Percentiles rank a stretch among this genome's conserved stretches.
phyloP scores from a whole-genome alignment of 2,329 filamentous ascomycete species.

The Parafenestella ontariensis region DNA sequence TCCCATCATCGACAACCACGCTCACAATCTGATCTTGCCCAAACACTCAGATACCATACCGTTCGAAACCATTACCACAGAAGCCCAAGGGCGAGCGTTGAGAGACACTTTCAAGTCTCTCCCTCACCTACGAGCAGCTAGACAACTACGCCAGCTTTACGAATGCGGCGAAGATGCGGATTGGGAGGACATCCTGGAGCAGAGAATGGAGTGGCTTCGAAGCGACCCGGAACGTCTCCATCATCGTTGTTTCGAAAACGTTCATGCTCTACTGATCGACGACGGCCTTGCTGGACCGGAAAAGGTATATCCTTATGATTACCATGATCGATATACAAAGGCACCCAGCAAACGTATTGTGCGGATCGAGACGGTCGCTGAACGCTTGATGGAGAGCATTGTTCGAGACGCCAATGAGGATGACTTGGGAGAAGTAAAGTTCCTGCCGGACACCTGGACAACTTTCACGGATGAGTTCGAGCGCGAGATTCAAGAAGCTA shows the following conservation, averaged over 20 bases:
- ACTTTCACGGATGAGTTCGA: slow-evolving; percentile 60
- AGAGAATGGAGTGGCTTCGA: slow-evolving; percentile 56
- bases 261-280: slow-evolving; percentile 78
- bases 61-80: slow-evolving; percentile 71
- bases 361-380: slow-evolving; percentile 76
- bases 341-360: slow-evolving; percentile 75
- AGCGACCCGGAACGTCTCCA: slow-evolving; percentile 63
- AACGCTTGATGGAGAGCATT: slow-evolving; percentile 64
- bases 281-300: slow-evolving; percentile 69
- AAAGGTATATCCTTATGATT: slow-evolving; percentile 65
- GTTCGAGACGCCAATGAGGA: slow-evolving; percentile 49
- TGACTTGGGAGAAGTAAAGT: slow-evolving; percentile 40
- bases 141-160: slow-evolving; percentile 71
- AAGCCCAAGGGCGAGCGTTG: slow-evolving; percentile 74
- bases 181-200: slow-evolving; percentile 64
- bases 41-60: slow-evolving; percentile 58
- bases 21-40: slow-evolving; percentile 70
- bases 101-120: slow-evolving; percentile 67
- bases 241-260: slow-evolving; percentile 71
- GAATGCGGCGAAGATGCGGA: slow-evolving; percentile 63
- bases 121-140: slow-evolving; percentile 72
- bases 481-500: slow-evolving; percentile 61
- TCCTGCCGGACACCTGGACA: slow-evolving; percentile 49
- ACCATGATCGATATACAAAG: slow-evolving; percentile 66
- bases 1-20: slow-evolving; percentile 77